Percentiles rank a stretch among this genome's conserved stretches.
Evolutionary conservation across 306 rosid species (phyloP).

Genomic region (barrel medic (Medicago truncatula)): MtrunA17r5.0-ANR NC_053045.1:55783001-55783500

Average conservation of each 20-base stretch:
- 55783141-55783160: constrained; percentile 51
- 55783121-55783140: constrained; percentile 71
- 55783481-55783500: not conserved
- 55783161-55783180: constrained; percentile 17
- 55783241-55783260: not conserved
- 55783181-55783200: not conserved
- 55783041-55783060: constrained; percentile 43
- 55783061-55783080: constrained; percentile 40
- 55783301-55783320: not conserved
- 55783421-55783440: not conserved
- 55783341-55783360: not conserved
- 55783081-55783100: constrained; percentile 50
- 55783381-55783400: not conserved
- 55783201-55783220: not conserved
- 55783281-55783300: not conserved
- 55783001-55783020: constrained; percentile 40
- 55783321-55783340: not conserved
- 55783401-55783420: not conserved
- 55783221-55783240: not conserved
- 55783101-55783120: constrained; percentile 65
- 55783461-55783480: not conserved
- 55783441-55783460: not conserved
- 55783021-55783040: constrained; percentile 44
- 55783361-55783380: not conserved
- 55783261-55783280: not conserved